These are phyloP conservation scores for Ustilago bromivora DNA, from an alignment of 1,284 basidiomycete species.

Conservation along the genomic window DNA sequence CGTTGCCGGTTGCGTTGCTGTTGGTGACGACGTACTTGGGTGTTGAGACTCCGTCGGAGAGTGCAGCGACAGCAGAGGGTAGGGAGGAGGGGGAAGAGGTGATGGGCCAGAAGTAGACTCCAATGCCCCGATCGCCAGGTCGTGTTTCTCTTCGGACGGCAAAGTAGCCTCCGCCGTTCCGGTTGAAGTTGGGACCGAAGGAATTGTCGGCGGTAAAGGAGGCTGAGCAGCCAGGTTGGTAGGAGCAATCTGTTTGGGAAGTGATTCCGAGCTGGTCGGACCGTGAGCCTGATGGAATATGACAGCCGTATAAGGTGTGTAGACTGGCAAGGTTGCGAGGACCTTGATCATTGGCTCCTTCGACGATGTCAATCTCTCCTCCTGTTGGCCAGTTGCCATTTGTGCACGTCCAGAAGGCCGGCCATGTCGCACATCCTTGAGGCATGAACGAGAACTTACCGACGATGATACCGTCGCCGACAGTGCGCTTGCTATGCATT, in stretches of 20 bases:
- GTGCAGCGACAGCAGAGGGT: conserved; percentile 38
- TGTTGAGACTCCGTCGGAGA: conserved; percentile 33
- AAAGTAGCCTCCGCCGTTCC: conserved; percentile 59
- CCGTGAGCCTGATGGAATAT: conserved; percentile 24
- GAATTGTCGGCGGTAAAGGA: conserved; percentile 33
- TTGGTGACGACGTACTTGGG: conserved; percentile 46
- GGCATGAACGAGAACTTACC: conserved; percentile 50
- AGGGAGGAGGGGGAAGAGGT: conserved; percentile 18
- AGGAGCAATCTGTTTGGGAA: conserved; percentile 42
- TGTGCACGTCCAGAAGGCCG: conserved; percentile 63
- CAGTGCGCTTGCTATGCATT: conserved; percentile 43
- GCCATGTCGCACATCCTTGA: conserved; percentile 61
- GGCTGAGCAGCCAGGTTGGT: conserved; percentile 59
- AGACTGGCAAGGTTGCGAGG: conserved; percentile 51
- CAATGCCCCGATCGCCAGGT: conserved; percentile 47
- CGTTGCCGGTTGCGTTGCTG: conserved; percentile 43
- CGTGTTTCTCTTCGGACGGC: conserved; percentile 54
- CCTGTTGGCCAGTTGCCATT: conserved; percentile 50
- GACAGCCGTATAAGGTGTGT: conserved; percentile 50
- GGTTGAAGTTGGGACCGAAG: conserved; percentile 53
- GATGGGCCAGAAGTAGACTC: conserved; percentile 59
- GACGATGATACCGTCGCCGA: conserved; percentile 53
- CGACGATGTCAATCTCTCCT: conserved; percentile 62
- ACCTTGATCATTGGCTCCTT: conserved; percentile 58
- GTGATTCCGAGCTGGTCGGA: conserved; percentile 38